Base-by-base conservation (phyloP, 1,139 yeast genomes). In the Pichia sp. region DNA sequence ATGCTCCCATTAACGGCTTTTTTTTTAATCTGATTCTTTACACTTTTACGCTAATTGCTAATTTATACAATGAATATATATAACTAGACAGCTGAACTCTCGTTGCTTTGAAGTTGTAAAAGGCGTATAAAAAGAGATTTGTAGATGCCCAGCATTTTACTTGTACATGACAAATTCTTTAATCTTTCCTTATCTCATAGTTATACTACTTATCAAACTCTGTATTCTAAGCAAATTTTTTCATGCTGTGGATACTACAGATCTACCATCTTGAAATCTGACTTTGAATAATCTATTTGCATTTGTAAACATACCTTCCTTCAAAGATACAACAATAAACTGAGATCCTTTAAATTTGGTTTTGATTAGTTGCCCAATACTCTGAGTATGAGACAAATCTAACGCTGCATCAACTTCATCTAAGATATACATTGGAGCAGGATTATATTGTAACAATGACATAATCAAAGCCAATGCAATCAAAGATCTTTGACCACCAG, bases 401-500 rank as follows among this genome's bases (percentile, higher is more conserved):
- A 93, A 72, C 1, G 99, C 99, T 1, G 99, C 98, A 66, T 93
- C 99, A 53, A 93, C 91, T 65, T 93, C 99, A 66, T 93, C 99
- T 96, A 93, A 89, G 31, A 93, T 97, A 59, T 93, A 93, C 41
- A 93, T 66, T 8, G 99, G 98, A 0, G 98, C 93, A 1, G 99
- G 99, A 59, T 86, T 89, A 60, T 85, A 93, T 54, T 84, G 85
- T 59, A 93, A 97, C 35, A 93, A 72, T 0, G 98, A 97, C 72
- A 93, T 93, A 6, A 93, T 98, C 50, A 91, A 68, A 3, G 97
- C 84, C 39, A 91, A 66, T 0, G 98, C 98, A 51, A 89, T 85
- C 49, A 91, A 72, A 0, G 97, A 91, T 51, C 98, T 68, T 62
- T 93, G 99, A 24, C 99, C 99, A 44, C 99, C 99, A 14, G 96